Conservation (phyloP, 2,329 filamentous ascomycete genomes). For the Claviceps sp. region DNA sequence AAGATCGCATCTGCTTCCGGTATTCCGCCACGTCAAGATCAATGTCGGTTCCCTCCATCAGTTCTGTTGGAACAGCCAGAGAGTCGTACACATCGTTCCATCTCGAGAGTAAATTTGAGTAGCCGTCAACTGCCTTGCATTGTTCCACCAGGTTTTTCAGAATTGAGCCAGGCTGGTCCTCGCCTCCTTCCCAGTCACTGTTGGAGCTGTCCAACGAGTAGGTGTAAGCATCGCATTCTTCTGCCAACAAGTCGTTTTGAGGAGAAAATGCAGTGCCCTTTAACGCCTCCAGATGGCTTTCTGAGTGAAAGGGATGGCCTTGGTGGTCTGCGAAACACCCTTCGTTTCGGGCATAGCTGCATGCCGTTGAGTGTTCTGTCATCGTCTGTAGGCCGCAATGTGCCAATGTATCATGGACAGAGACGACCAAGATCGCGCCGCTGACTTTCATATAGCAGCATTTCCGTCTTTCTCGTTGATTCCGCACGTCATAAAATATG, state of each 20-base stretch:
- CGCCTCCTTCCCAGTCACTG: background rate
- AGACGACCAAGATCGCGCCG: background rate
- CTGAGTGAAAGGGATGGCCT: slow-evolving; percentile 15
- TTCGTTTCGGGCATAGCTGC: slow-evolving; percentile 14
- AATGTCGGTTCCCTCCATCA: background rate
- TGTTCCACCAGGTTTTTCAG: background rate
- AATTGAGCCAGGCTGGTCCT: background rate
- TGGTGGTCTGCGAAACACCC: slow-evolving; percentile 16
- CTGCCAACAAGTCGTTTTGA: background rate
- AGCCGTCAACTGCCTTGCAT: background rate
- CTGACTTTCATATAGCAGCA: background rate
- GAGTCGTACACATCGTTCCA: background rate
- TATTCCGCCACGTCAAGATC: slow-evolving; percentile 3
- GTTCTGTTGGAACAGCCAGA: slow-evolving; percentile 1
- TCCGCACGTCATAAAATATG: background rate
- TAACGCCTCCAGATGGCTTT: slow-evolving; percentile 11
- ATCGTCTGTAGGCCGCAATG: background rate
- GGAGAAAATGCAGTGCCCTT: background rate
- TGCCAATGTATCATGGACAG: background rate
- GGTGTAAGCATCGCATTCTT: background rate
- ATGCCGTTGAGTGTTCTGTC: background rate
- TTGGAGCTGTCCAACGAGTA: background rate
- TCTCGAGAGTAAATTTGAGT: background rate
- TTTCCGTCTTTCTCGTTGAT: background rate
- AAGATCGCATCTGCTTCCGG: background rate